Evolutionary conservation across 1,284 basidiomycete genomes (phyloP).

Genomic region (Porodaedalea pini): DNA sequence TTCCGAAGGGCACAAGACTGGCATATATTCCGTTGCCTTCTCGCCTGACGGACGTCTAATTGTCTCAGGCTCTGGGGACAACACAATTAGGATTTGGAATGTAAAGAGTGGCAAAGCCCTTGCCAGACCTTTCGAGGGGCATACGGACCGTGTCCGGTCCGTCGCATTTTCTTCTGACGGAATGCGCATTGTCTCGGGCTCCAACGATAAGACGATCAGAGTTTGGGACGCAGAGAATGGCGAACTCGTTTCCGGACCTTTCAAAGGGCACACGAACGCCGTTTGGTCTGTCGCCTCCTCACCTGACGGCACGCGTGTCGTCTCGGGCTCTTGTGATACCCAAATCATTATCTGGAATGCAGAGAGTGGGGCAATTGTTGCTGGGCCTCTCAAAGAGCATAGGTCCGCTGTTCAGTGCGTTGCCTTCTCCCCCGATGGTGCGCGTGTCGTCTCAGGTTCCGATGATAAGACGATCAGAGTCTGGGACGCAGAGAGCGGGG

Average conservation of each 20-base stretch:
- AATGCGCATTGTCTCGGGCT: slow-evolving; percentile 3
- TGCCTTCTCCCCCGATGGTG: too few species aligned
- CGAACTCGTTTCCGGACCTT: neutral
- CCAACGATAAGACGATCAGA: neutral
- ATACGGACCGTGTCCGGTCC: neutral
- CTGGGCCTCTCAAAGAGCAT: slow-evolving; percentile 17
- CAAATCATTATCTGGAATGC: slow-evolving; percentile 4
- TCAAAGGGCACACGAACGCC: neutral
- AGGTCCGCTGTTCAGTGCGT: slow-evolving; percentile 21
- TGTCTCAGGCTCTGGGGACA: neutral
- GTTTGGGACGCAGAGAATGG: slow-evolving; percentile 4
- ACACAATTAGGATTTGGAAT: slow-evolving; percentile 4
- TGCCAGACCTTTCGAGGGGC: neutral
- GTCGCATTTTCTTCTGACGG: slow-evolving; percentile 7
- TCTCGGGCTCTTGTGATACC: neutral
- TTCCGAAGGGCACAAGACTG: neutral
- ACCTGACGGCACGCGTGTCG: neutral
- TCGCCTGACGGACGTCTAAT: slow-evolving; percentile 2
- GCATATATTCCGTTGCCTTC: neutral
- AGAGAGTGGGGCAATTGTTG: neutral
- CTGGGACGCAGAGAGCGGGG: too few species aligned
- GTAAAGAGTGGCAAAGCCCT: neutral
- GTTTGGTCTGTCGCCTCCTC: neutral
- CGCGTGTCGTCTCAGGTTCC: too few species aligned
- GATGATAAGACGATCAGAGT: slow-evolving; percentile 2